Evolutionary conservation across 2,329 filamentous ascomycete genomes (phyloP).

Genomic region (Mycogone perniciosa): DNA sequence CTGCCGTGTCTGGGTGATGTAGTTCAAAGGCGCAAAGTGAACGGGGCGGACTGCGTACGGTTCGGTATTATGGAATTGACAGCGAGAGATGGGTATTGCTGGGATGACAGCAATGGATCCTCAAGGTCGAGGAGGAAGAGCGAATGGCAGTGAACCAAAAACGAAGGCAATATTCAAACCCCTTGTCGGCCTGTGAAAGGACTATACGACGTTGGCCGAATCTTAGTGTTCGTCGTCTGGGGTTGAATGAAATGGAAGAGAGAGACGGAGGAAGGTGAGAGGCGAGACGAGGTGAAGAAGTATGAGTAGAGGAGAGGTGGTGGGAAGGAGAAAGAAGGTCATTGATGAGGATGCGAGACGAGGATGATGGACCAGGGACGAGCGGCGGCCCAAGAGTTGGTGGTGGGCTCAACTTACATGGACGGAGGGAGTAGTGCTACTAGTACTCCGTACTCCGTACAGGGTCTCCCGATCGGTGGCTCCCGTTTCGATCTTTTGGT

Average conservation of each 20-base stretch:
- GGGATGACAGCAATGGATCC: no score
- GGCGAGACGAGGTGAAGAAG: conserved; percentile 7
- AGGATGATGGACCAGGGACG: conserved; percentile 2
- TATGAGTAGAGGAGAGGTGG: conserved; percentile 2
- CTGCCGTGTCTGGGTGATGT: background rate
- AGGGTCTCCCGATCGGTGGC: conserved; percentile 12
- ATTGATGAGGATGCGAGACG: conserved; percentile 5
- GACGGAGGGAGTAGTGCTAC: background rate
- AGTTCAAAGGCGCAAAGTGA: background rate
- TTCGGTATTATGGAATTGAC: background rate
- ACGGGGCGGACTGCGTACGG: background rate
- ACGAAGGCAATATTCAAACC: conserved; percentile 5
- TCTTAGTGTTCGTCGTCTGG: background rate
- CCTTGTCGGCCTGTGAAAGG: conserved; percentile 1
- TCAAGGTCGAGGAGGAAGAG: conserved; percentile 6
- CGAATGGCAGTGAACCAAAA: conserved; percentile 12
- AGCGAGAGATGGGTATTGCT: background rate
- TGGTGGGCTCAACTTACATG: conserved; percentile 1
- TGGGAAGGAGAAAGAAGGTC: conserved; percentile 6
- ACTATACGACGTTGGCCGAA: conserved; percentile 6
- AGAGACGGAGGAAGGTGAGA: conserved; percentile 6
- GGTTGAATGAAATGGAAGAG: background rate
- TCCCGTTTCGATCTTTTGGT: conserved; percentile 16
- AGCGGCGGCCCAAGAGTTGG: conserved; percentile 5
- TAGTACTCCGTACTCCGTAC: background rate